A percentile compares a stretch with the other conserved stretches of the same genome.
These are phyloP conservation scores for Geranium brycei DNA, from an alignment of 345 rosid species.

Conservation along the genomic window DNA sequence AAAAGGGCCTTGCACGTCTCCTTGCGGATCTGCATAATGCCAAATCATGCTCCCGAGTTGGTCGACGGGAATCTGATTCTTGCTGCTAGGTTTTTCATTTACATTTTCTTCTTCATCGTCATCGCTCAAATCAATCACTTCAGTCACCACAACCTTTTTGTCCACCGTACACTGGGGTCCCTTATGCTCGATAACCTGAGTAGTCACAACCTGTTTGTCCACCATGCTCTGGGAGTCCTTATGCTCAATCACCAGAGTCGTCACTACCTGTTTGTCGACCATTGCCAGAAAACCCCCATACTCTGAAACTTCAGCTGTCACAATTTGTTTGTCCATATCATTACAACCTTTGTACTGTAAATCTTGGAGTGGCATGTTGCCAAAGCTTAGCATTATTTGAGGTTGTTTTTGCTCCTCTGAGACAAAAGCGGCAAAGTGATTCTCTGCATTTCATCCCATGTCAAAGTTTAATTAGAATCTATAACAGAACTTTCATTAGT, in stretches of 20 bases:
- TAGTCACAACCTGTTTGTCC: not conserved
- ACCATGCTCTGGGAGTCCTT: not conserved
- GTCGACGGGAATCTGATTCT: conserved; percentile 3
- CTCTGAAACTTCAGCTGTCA: conserved; percentile 15
- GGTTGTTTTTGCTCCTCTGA: conserved; percentile 8
- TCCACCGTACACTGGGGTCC: not conserved
- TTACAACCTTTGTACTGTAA: not conserved
- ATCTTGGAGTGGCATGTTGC: not conserved
- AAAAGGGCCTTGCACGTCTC: conserved; percentile 56
- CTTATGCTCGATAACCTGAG: conserved; percentile 19
- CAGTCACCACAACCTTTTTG: not conserved
- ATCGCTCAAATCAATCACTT: conserved; percentile 52
- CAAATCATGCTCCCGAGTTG: conserved; percentile 26
- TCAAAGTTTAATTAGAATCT: not conserved
- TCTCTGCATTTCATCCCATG: conserved; percentile 10
- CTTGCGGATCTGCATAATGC: conserved; percentile 59
- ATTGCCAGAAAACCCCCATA: not conserved
- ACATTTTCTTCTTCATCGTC: conserved; percentile 16
- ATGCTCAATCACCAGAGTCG: conserved; percentile 18
- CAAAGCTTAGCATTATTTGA: not conserved
- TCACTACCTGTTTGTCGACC: not conserved
- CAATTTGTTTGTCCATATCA: not conserved
- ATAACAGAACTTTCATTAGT: conserved; percentile 1
- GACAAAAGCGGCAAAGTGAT: not conserved
- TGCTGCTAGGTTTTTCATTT: conserved; percentile 13